Conservation (phyloP, 306 rosid genomes). For the Prunus dulcis region DNA sequence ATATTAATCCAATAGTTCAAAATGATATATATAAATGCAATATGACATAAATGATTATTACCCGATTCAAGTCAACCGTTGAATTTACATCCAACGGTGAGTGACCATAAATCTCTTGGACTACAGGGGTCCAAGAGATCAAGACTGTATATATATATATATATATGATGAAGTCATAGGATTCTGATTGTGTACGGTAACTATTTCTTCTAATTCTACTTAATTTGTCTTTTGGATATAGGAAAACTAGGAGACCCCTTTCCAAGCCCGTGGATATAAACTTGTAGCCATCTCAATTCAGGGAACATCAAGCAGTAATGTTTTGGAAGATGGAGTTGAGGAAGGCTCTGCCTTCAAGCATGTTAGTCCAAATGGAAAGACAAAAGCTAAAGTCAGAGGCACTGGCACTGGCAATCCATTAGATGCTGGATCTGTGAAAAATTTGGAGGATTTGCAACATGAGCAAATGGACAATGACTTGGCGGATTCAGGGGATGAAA, state of each 20-base stretch:
- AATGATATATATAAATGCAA: too few relatives aligned
- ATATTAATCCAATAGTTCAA: too few relatives aligned
- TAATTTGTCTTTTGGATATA: slow-evolving; percentile 24
- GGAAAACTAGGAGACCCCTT: slow-evolving; percentile 40
- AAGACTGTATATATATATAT: too few relatives aligned
- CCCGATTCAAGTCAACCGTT: too few relatives aligned
- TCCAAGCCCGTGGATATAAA: slow-evolving; percentile 30
- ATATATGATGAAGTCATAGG: not conserved
- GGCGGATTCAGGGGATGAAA: too few relatives aligned
- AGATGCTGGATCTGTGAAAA: not conserved
- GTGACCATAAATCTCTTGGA: too few relatives aligned
- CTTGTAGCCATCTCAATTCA: slow-evolving; percentile 31
- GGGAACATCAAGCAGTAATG: slow-evolving; percentile 17
- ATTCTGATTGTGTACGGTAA: not conserved
- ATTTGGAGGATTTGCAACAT: too few relatives aligned
- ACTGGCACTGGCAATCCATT: slow-evolving; percentile 22
- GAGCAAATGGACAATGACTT: too few relatives aligned
- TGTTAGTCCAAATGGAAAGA: slow-evolving; percentile 1
- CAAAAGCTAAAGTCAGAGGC: slow-evolving; percentile 31
- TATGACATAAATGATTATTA: too few relatives aligned
- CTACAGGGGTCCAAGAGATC: too few relatives aligned
- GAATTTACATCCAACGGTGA: too few relatives aligned
- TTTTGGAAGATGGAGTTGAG: slow-evolving; percentile 24
- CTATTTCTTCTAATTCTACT: not conserved
- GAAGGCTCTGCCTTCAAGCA: slow-evolving; percentile 2